Evolutionary conservation across 768 basidiomycete genomes (phyloP), one percentile per base, ranked within the genome.

Genomic region (Amanita fuliginea): DNA sequence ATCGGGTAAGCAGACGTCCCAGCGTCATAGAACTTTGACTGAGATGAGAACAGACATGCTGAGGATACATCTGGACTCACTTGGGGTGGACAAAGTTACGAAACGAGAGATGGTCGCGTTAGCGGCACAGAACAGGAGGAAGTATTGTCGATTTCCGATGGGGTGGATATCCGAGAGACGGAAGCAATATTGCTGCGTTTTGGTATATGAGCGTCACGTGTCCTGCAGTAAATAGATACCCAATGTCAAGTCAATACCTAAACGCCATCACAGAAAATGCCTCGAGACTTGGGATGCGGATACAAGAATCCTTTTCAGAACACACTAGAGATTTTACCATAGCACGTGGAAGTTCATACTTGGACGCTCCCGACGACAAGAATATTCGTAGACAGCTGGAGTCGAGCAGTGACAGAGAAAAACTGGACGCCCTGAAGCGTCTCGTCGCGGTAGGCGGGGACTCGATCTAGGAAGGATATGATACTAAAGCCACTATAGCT

Each of bases 401-500:
- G 57, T 88, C 86, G 3, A 84, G 74, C 55, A 84, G 81, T 51
- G 96, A 98, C 58, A 72, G 81, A 50, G 95, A 98, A 61, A 89
- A 93, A 59, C 67, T 95, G 45, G 93, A 98, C 55, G 95, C 92
- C 3, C 85, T 99, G 83, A 96, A 95, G 67, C 72, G 91, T 53
- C 76, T 99, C 46, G 80, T 98, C 51, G 95, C 93, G 39, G 94
- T 96, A 62, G 58, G 86, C n/a, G 75, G 18, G 36, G 21, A 16
- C 18, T 26, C 42, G 11, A 19, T 26, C 24, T n/a, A 43, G 11
- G 26, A 28, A 43, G 19, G 37, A 14, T 44, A 47, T 50, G 21
- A 26, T 18, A 33, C 49, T 46, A 47, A 33, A 2, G 26, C 18
- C 19, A n/a, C 41, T 33, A 35, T 60, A 93, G 90, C 78, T 95